phyloP scores from a whole-genome alignment of 1,139 yeast species.

The Hemisphaericaspora lyxosophila region DNA sequence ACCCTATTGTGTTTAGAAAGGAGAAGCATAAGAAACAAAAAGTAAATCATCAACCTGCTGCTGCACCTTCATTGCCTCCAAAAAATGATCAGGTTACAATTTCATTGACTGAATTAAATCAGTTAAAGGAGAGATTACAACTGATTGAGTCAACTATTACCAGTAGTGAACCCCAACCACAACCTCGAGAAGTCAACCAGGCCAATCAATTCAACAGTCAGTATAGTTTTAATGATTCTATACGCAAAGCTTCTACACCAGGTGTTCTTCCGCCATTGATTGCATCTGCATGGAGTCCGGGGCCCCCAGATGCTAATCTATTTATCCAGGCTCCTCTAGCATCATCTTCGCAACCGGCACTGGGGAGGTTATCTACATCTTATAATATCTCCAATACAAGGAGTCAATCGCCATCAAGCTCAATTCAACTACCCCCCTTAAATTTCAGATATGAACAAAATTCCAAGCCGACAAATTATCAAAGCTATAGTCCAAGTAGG shows the following conservation, averaged over 20 bases:
- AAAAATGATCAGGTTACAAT: slow-evolving; percentile 13
- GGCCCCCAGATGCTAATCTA: slow-evolving; percentile 4
- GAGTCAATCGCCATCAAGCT: slow-evolving; percentile 7
- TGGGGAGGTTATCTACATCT: slow-evolving; percentile 9
- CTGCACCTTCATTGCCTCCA: neutral
- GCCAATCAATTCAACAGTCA: neutral
- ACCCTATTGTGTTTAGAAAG: slow-evolving; percentile 20
- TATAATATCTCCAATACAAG: slow-evolving; percentile 12
- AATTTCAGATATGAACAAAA: slow-evolving; percentile 3
- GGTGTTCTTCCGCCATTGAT: slow-evolving; percentile 7
- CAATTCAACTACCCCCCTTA: slow-evolving; percentile 17
- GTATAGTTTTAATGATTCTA: neutral
- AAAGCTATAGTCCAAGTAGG: neutral
- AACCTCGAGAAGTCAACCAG: neutral
- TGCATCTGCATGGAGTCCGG: slow-evolving; percentile 5
- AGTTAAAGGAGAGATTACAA: slow-evolving; percentile 26
- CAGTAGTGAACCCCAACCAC: neutral
- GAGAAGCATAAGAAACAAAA: slow-evolving; percentile 3
- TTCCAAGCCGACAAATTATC: neutral
- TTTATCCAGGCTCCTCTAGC: neutral
- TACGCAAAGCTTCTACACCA: slow-evolving; percentile 4
- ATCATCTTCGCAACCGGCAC: slow-evolving; percentile 1
- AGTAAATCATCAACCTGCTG: slow-evolving; percentile 2
- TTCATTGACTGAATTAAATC: slow-evolving; percentile 23
- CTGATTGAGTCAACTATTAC: slow-evolving; percentile 20